Evolutionary conservation across 208 protist genomes (phyloP).

Genomic region (Angomonas deanei): DNA sequence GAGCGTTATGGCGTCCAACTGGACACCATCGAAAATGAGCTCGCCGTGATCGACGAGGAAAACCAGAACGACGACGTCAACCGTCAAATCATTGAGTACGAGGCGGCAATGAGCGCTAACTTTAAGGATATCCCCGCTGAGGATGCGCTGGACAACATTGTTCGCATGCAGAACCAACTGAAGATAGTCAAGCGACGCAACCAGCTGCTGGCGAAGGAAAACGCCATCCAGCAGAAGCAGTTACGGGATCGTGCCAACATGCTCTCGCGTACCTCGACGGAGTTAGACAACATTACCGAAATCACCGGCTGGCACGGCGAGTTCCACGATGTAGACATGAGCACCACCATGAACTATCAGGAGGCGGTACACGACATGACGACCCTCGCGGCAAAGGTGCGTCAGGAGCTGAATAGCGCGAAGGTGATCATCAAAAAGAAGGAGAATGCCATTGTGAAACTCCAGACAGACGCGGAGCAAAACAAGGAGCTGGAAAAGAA

Average conservation of each 20-base stretch:
- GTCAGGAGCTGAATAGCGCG: slow-evolving; percentile 52
- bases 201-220: slow-evolving; percentile 66
- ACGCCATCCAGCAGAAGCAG: slow-evolving; percentile 54
- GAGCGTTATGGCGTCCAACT: slow-evolving; percentile 47
- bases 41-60: slow-evolving; percentile 51
- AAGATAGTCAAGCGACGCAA: slow-evolving; percentile 80
- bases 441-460: slow-evolving; percentile 40
- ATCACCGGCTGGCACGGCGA: slow-evolving; percentile 73
- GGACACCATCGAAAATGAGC: slow-evolving; percentile 33
- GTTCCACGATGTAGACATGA: slow-evolving; percentile 27
- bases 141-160: slow-evolving; percentile 78
- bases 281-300: slow-evolving; percentile 36
- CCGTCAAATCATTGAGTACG: slow-evolving; percentile 61
- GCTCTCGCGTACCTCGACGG: slow-evolving; percentile 32
- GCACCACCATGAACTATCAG: slow-evolving; percentile 24
- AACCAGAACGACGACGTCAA: slow-evolving; percentile 67
- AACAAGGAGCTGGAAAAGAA: slow-evolving; percentile 38
- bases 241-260: slow-evolving; percentile 48
- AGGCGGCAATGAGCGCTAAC: slow-evolving; percentile 23
- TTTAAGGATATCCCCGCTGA: slow-evolving; percentile 63
- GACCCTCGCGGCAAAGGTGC: slow-evolving; percentile 41
- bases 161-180: slow-evolving; percentile 81
- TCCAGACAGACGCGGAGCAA: slow-evolving; percentile 33
- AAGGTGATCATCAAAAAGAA: slow-evolving; percentile 64
- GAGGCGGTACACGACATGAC: slow-evolving; percentile 58